These are phyloP conservation scores for Aspergillus sojae DNA, from an alignment of 2,329 filamentous ascomycete genomes.

Conservation along the genomic window DNA sequence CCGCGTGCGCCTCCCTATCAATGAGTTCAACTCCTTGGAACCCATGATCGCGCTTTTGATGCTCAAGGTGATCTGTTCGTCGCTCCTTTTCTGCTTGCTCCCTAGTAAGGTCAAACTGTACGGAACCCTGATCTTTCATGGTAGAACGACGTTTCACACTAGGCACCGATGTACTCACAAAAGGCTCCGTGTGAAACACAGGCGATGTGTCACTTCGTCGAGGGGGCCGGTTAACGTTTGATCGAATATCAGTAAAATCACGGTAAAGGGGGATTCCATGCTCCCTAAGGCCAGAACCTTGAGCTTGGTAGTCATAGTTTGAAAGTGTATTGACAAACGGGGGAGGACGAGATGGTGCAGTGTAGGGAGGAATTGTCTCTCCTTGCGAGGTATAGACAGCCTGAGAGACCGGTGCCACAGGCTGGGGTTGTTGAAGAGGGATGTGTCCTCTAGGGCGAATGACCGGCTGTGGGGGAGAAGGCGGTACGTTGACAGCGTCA, in stretches of 20 bases:
- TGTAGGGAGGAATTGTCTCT: slow-evolving; percentile 43
- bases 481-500: slow-evolving; percentile 51
- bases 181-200: slow-evolving; percentile 37
- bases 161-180: slow-evolving; percentile 24
- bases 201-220: slow-evolving; percentile 53
- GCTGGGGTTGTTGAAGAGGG: slow-evolving; percentile 83
- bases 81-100: slow-evolving; percentile 57
- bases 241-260: slow-evolving; percentile 13
- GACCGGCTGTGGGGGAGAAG: slow-evolving; percentile 30
- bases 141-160: slow-evolving; percentile 37
- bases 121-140: slow-evolving; percentile 47
- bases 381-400: slow-evolving; percentile 62
- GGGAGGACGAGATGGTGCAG: slow-evolving; percentile 42
- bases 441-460: slow-evolving; percentile 59
- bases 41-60: slow-evolving; percentile 23
- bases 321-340: slow-evolving; percentile 16
- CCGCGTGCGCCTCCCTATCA: slow-evolving; percentile 28
- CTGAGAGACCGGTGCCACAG: slow-evolving; percentile 71
- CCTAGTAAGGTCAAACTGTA: slow-evolving; percentile 61
- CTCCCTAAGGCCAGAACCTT: slow-evolving; percentile 14
- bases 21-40: slow-evolving; percentile 29
- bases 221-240: slow-evolving; percentile 15
- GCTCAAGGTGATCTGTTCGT: slow-evolving; percentile 31
- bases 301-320: slow-evolving; percentile 20
- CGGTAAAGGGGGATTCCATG: slow-evolving; percentile 12